phyloP scores from a whole-genome alignment of 176 grass and related monocot genomes.

The bread wheat (Triticum aestivum) region DNA sequence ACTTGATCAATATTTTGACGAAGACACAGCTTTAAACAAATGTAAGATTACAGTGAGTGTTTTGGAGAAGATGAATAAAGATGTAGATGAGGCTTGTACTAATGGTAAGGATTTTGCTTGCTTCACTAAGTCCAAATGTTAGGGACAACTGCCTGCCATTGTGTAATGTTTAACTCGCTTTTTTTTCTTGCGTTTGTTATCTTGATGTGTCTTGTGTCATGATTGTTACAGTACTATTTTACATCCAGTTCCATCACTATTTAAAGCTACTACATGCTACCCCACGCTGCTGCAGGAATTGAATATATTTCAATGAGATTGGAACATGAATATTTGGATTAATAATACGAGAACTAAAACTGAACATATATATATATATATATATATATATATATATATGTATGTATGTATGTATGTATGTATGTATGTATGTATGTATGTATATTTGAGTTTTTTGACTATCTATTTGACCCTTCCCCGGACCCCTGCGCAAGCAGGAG shows the following conservation, averaged over 20 bases:
- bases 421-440: too few species aligned
- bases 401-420: too few species aligned
- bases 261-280: not conserved
- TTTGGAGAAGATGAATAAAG: constrained; percentile 78
- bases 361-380: too few species aligned
- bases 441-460: too few species aligned
- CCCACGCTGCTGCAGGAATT: too few species aligned
- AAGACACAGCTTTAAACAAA: constrained; percentile 79
- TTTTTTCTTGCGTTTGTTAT: not conserved
- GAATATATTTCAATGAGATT: too few species aligned
- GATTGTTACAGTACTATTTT: not conserved
- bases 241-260: constrained; percentile 11
- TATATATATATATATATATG: too few species aligned
- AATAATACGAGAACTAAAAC: too few species aligned
- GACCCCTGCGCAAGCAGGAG: too few species aligned
- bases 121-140: constrained; percentile 3
- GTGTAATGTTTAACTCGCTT: not conserved
- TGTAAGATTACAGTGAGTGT: constrained; percentile 49
- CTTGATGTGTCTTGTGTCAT: constrained; percentile 1
- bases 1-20: constrained; percentile 69
- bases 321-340: too few species aligned
- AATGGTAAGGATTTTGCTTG: constrained; percentile 54
- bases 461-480: too few species aligned
- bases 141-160: not conserved
- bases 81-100: constrained; percentile 57